A percentile compares a stretch with the other conserved stretches of the same genome.
phyloP scores from a whole-genome alignment of 306 rosid species.

The Boehmeria nivea region DNA sequence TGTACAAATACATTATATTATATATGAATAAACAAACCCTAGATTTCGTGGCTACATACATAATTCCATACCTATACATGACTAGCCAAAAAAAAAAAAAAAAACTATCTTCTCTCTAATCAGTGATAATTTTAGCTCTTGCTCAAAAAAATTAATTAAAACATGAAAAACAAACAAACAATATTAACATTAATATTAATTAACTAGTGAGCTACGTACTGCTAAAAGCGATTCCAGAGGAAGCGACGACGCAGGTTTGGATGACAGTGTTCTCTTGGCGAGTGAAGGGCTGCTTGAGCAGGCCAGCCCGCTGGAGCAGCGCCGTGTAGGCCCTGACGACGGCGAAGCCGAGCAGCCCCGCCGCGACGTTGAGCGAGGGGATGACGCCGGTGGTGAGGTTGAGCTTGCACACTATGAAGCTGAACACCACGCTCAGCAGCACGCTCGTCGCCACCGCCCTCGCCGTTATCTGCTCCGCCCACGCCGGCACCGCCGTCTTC shows the following conservation, averaged over 20 bases:
- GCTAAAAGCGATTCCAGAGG: slow-evolving; percentile 86
- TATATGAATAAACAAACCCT: too few species aligned
- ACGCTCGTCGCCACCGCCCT: slow-evolving; percentile 52
- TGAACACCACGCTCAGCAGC: slow-evolving; percentile 42
- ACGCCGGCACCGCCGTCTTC: slow-evolving; percentile 36
- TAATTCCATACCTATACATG: too few species aligned
- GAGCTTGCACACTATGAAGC: slow-evolving; percentile 62
- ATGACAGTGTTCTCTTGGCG: slow-evolving; percentile 78
- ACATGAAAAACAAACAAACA: too few species aligned
- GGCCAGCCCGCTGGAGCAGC: slow-evolving; percentile 29
- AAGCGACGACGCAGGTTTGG: slow-evolving; percentile 72
- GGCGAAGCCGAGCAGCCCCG: slow-evolving; percentile 70
- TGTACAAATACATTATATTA: too few species aligned
- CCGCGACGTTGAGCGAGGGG: slow-evolving; percentile 71
- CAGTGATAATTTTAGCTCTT: too few species aligned
- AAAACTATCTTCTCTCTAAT: too few species aligned
- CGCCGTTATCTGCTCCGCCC: slow-evolving; percentile 55
- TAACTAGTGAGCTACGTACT: slow-evolving; percentile 40
- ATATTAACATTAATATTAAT: too few species aligned
- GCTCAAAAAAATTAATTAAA: too few species aligned
- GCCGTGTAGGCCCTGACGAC: slow-evolving; percentile 41
- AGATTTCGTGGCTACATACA: too few species aligned
- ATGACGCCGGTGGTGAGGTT: slow-evolving; percentile 68
- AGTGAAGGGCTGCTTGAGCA: slow-evolving; percentile 62
- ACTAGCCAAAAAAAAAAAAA: too few species aligned